These are phyloP conservation scores for Xylaria sp. DNA, from an alignment of 2,329 filamentous ascomycete genomes.

Conservation along the genomic window DNA sequence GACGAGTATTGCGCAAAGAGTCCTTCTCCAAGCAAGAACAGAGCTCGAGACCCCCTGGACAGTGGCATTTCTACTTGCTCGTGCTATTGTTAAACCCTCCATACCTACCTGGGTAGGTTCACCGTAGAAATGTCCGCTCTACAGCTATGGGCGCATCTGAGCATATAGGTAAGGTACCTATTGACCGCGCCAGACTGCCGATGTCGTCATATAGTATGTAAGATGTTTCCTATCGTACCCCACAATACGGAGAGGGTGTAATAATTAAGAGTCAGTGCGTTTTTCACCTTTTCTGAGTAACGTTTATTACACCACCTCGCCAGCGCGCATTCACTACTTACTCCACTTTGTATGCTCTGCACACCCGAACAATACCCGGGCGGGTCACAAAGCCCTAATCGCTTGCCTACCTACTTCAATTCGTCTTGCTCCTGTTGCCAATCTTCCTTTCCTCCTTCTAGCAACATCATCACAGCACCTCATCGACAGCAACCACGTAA, in stretches of 20 bases:
- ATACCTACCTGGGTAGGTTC: not conserved
- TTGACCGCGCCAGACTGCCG: not conserved
- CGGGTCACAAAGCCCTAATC: slow-evolving; percentile 50
- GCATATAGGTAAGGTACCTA: no score
- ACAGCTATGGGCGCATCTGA: no score
- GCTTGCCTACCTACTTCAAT: slow-evolving; percentile 46
- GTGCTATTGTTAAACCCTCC: no score
- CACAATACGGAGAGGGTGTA: not conserved
- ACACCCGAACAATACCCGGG: slow-evolving; percentile 45
- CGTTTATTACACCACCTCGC: no score
- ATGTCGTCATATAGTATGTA: slow-evolving; percentile 21
- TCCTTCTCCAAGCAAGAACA: not conserved
- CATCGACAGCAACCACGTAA: slow-evolving; percentile 50
- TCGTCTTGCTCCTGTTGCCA: slow-evolving; percentile 38
- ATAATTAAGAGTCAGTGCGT: no score
- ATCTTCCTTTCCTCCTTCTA: slow-evolving; percentile 44
- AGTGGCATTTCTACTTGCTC: not conserved
- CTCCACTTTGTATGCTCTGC: slow-evolving; percentile 19
- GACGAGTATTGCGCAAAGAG: not conserved
- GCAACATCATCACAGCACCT: slow-evolving; percentile 50
- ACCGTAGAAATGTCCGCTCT: not conserved
- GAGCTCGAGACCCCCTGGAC: not conserved
- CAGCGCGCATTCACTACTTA: slow-evolving; percentile 4
- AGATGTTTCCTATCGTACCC: slow-evolving; percentile 8
- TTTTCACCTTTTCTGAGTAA: no score